Conservation (phyloP, 2,329 filamentous ascomycete genomes). For the Colletotrichum neosansevieriae region DNA sequence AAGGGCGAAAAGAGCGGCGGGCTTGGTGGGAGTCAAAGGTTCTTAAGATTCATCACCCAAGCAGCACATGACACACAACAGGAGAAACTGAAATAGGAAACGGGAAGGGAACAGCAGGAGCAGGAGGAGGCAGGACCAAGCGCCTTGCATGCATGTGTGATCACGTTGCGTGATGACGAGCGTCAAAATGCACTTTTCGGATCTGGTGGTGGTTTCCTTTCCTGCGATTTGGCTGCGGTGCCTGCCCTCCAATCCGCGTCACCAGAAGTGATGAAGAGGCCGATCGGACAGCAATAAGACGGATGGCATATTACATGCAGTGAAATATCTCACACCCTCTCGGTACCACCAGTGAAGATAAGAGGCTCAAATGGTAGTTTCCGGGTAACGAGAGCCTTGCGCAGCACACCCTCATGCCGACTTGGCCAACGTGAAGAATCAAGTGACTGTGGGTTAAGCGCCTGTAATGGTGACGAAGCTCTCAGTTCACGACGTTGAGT, state of each 20-base stretch:
- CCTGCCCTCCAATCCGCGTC: too few relatives aligned
- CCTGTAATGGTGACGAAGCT: slow-evolving; percentile 15
- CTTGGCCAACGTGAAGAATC: slow-evolving; percentile 22
- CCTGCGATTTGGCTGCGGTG: too few relatives aligned
- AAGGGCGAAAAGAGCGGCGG: background rate
- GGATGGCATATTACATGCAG: background rate
- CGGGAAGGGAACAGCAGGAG: background rate
- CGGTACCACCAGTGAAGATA: slow-evolving; percentile 3
- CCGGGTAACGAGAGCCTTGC: slow-evolving; percentile 7
- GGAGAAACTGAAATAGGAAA: background rate
- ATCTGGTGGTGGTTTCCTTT: too few relatives aligned
- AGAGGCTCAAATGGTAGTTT: slow-evolving; percentile 8
- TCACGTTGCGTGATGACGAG: slow-evolving; percentile 32
- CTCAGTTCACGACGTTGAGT: slow-evolving; percentile 30
- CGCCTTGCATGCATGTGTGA: slow-evolving; percentile 34
- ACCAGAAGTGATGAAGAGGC: too few relatives aligned
- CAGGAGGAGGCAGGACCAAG: background rate
- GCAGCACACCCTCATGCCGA: slow-evolving; percentile 8
- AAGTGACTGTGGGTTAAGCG: slow-evolving; percentile 32
- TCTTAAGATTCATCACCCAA: background rate
- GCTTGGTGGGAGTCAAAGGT: slow-evolving; percentile 16
- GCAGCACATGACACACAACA: background rate
- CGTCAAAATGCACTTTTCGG: slow-evolving; percentile 1
- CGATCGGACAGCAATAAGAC: too few relatives aligned
- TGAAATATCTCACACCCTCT: slow-evolving; percentile 25